Conservation (phyloP, 2,329 filamentous ascomycete genomes). For the Pochonia chlamydosporia region DNA sequence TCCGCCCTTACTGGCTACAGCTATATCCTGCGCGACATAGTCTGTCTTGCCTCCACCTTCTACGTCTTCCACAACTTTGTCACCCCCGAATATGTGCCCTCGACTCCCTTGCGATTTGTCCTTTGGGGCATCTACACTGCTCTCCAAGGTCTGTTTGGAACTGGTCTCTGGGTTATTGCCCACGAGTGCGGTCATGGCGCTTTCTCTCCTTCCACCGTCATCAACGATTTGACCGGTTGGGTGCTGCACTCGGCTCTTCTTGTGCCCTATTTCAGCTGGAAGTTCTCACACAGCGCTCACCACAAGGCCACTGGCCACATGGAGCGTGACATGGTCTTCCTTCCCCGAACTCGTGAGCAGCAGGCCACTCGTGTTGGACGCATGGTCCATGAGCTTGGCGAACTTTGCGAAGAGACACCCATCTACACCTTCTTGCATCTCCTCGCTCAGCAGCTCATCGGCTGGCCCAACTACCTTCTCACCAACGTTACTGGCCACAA, state of each 20-base stretch:
- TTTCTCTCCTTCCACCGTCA: slow-evolving; percentile 83
- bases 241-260: slow-evolving; percentile 81
- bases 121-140: slow-evolving; percentile 66
- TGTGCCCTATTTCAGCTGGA: slow-evolving; percentile 98
- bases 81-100: slow-evolving; percentile 77
- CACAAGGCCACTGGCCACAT: slow-evolving; percentile 98
- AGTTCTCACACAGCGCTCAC: slow-evolving; percentile 98
- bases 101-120: slow-evolving; percentile 55
- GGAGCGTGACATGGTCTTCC: slow-evolving; percentile 97
- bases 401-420: slow-evolving; percentile 93
- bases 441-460: slow-evolving; percentile 78
- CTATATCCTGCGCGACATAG: slow-evolving; percentile 81
- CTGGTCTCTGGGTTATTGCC: slow-evolving; percentile 91
- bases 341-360: slow-evolving; percentile 84
- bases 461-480: slow-evolving; percentile 89
- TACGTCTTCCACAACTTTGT: slow-evolving; percentile 84
- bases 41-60: slow-evolving; percentile 69
- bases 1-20: slow-evolving; percentile 67
- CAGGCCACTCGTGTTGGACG: slow-evolving; percentile 71
- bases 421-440: slow-evolving; percentile 71
- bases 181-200: slow-evolving; percentile 98
- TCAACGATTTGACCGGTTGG: slow-evolving; percentile 94
- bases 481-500: slow-evolving; percentile 96
- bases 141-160: slow-evolving; percentile 87
- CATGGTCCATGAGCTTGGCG: slow-evolving; percentile 72